These are phyloP conservation scores for Mycena belliarum DNA, from an alignment of 768 basidiomycete species.

Conservation along the genomic window DNA sequence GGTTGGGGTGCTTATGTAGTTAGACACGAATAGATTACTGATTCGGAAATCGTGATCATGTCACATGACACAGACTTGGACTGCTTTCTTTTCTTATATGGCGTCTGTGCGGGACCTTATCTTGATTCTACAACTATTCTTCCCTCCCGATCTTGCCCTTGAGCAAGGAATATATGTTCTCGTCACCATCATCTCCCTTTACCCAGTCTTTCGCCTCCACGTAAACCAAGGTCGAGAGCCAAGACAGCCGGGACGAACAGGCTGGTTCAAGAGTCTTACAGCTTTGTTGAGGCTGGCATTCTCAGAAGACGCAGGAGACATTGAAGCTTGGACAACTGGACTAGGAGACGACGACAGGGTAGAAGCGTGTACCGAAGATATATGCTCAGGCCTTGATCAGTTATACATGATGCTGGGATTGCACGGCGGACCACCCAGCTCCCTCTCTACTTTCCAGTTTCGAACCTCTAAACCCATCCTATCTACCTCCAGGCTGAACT, in stretches of 20 bases:
- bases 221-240: conserved; percentile 6
- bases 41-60: too few species aligned
- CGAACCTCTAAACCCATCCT: background rate
- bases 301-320: background rate
- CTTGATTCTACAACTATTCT: background rate
- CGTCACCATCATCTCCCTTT: background rate
- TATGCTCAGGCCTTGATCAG: background rate
- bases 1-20: background rate
- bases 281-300: background rate
- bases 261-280: conserved; percentile 7
- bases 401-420: background rate
- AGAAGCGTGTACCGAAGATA: background rate
- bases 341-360: background rate
- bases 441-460: background rate
- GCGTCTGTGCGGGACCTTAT: too few species aligned
- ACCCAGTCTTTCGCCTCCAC: conserved; percentile 13
- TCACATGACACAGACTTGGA: too few species aligned
- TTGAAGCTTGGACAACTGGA: background rate
- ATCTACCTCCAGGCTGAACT: background rate
- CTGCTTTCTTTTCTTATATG: too few species aligned
- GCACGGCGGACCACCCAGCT: background rate
- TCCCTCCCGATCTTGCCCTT: conserved; percentile 17
- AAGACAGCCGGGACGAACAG: conserved; percentile 2
- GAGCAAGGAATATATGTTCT: conserved; percentile 12
- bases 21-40: too few species aligned